Evolutionary conservation across 441 rosid species (phyloP), one percentile per base, ranked within the genome.

Genomic region (Populus hybrid): DNA sequence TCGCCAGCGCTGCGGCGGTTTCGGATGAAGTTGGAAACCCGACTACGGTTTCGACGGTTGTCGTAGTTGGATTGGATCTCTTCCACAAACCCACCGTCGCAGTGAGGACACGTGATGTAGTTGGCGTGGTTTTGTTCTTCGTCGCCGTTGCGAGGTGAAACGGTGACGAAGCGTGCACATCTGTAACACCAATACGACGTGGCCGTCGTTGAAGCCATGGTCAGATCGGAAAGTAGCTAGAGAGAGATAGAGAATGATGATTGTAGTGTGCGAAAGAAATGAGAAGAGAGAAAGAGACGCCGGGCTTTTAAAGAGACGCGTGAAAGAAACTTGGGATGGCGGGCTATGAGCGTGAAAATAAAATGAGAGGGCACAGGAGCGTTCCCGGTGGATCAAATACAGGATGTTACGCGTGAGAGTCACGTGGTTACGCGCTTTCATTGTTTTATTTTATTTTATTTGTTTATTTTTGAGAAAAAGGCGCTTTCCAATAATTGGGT

Each of bases 141-240:
- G 57, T 34, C 80, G 65, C 28, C 61, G 32, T 63, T 35, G 2
- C 53, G 69, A 32, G 88, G 10, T 77, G 74, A 76, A 35, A 78
- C 84, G 69, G 82, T 80, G 80, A 92, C 82, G 77, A 90, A 85
- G 64, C 90, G 88, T 3, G 91, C 79, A 76, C 98, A 94, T 65
- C 92, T 84, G 81, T 93, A 86, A 77, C 98, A 94, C 98, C 98
- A 94, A 69, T 86, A 93, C 78, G 94, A 85, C 76, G 91, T 46
- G 71, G 88, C 70, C 10, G 87, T 10, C 14, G 90, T 72, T 88
- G 89, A 85, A 61, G 24, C 65, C 73, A 78, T 77, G 53, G 12
- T 20, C 21, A 50, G 14, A 28, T 8, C 1, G 9, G 16, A 74
- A 72, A 66, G 46, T 70, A 57, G 59, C 68, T 35, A 74, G 82